Conservation (phyloP, 805 yeast species). For the Candida silvatica region DNA sequence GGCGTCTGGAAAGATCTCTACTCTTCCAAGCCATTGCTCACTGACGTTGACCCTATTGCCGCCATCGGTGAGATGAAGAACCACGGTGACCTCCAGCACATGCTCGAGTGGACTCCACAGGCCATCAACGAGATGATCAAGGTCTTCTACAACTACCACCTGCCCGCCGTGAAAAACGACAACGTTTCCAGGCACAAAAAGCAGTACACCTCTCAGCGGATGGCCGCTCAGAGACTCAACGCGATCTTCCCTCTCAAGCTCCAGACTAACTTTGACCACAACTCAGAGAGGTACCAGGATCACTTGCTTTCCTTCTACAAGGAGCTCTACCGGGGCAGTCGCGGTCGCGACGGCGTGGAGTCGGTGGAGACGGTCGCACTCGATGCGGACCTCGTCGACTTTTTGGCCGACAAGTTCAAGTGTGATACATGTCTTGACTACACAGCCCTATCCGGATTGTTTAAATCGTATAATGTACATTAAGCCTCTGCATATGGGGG, state of each 20-base stretch:
- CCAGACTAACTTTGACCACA: too few relatives aligned
- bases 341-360: neutral
- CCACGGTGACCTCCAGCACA: conserved; percentile 24
- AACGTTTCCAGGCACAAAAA: neutral
- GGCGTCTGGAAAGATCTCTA: conserved; percentile 21
- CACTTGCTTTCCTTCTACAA: conserved; percentile 9
- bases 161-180: conserved; percentile 3
- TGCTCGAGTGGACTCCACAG: conserved; percentile 39
- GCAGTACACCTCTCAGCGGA: neutral
- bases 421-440: conserved; percentile 1
- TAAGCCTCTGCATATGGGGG: too few relatives aligned
- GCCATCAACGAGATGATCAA: conserved; percentile 38
- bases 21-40: conserved; percentile 5
- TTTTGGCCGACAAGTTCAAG: conserved; percentile 3
- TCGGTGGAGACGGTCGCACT: neutral
- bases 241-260: too few relatives aligned
- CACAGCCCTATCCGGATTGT: neutral
- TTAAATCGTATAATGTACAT: too few relatives aligned
- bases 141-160: conserved; percentile 34
- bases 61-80: conserved; percentile 11
- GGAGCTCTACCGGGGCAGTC: conserved; percentile 7
- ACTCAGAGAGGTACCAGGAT: conserved; percentile 5
- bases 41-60: conserved; percentile 7
- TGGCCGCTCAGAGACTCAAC: neutral
- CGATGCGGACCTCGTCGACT: conserved; percentile 2